These are phyloP conservation scores for Lactarius pseudohatsudake DNA, from an alignment of 768 basidiomycete species.

Conservation along the genomic window DNA sequence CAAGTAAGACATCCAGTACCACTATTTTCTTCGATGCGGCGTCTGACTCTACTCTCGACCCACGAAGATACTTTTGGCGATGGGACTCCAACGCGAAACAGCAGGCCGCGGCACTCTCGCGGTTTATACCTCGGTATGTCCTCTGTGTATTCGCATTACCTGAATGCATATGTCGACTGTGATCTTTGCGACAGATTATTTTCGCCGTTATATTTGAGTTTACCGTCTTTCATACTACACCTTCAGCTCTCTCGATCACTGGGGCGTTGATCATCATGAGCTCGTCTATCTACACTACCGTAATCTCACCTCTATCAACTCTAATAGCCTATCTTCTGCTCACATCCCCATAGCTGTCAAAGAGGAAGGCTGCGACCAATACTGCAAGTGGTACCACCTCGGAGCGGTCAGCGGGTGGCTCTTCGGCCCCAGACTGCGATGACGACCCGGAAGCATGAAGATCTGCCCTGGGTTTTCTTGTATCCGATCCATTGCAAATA, in stretches of 20 bases:
- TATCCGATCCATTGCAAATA: neutral
- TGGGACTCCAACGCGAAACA: conserved; percentile 64
- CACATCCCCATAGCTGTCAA: neutral
- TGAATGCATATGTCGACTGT: neutral
- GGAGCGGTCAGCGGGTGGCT: neutral
- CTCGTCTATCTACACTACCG: conserved; percentile 64
- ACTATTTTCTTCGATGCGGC: neutral
- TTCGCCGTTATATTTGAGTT: conserved; percentile 67
- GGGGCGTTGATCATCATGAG: conserved; percentile 66
- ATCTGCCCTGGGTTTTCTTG: neutral
- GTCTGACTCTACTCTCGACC: neutral
- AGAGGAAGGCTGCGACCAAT: conserved; percentile 15
- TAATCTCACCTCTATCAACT: conserved; percentile 36
- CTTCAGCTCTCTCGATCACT: conserved; percentile 56
- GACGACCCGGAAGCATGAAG: conserved; percentile 2
- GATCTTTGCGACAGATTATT: conserved; percentile 45
- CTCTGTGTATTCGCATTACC: neutral
- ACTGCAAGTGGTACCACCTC: conserved; percentile 9
- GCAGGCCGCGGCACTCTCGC: conserved; percentile 64
- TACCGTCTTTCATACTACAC: conserved; percentile 59
- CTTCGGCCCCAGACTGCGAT: neutral
- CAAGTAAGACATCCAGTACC: conserved; percentile 33
- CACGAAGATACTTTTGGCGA: conserved; percentile 51
- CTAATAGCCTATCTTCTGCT: neutral
- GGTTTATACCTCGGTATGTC: conserved; percentile 52